Conservation (phyloP, 1,284 basidiomycete genomes). For the Apiotrichum mycotoxinovorans region DNA sequence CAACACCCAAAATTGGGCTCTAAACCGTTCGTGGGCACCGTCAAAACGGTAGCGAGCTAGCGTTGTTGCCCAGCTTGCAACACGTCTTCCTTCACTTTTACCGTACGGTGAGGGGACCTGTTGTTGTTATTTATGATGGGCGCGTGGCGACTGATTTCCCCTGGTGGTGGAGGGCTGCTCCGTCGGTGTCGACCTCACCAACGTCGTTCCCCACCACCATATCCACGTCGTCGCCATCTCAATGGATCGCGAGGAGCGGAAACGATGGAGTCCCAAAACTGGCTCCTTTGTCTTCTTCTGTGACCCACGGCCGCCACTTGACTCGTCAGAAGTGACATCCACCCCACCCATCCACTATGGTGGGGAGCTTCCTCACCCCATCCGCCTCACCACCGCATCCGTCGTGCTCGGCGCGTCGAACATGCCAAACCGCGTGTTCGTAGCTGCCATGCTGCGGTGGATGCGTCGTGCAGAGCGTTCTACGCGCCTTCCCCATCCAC, state of each 20-base stretch:
- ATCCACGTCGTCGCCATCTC: no score
- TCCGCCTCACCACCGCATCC: neutral
- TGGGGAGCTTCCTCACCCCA: neutral
- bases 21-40: neutral
- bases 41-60: neutral
- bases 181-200: neutral
- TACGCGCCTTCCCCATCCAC: neutral
- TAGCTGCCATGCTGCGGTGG: neutral
- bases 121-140: neutral
- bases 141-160: conserved; percentile 5
- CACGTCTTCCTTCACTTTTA: neutral
- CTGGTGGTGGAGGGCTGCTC: neutral
- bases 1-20: neutral
- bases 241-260: no score
- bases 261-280: neutral
- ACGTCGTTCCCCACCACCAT: neutral
- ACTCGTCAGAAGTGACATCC: neutral
- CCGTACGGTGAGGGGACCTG: neutral
- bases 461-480: conserved; percentile 1
- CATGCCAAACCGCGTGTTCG: neutral
- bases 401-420: neutral
- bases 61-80: neutral
- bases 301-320: neutral
- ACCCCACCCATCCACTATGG: conserved; percentile 9
- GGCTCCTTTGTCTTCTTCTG: neutral